Conservation (phyloP, 1,139 yeast species). For the Eremothecium cymbalariae region DNA sequence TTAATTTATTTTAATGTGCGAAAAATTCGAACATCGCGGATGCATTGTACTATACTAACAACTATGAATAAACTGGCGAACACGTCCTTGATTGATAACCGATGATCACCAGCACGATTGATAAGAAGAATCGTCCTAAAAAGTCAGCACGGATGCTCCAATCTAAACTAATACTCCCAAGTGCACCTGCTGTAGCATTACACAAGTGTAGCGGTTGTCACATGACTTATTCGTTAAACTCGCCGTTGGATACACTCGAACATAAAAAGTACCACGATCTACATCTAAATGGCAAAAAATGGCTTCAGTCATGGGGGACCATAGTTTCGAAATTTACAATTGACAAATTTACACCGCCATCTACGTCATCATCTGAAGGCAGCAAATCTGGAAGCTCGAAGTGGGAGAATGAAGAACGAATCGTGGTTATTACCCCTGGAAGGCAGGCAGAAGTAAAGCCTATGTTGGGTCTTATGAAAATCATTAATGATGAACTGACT, state of each 20-base stretch:
- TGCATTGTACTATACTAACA: no score
- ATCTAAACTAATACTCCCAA: neutral
- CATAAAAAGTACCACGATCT: slow-evolving; percentile 25
- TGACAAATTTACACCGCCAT: slow-evolving; percentile 11
- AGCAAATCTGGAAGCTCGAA: neutral
- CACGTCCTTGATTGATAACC: no score
- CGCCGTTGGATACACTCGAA: slow-evolving; percentile 16
- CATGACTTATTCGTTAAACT: slow-evolving; percentile 22
- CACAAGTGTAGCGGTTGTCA: slow-evolving; percentile 25
- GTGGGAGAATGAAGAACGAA: slow-evolving; percentile 12
- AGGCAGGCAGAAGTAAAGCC: slow-evolving; percentile 22
- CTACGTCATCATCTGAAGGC: slow-evolving; percentile 9
- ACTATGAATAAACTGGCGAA: no score
- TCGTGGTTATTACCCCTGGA: slow-evolving; percentile 21
- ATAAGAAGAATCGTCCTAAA: slow-evolving; percentile 1
- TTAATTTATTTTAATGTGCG: no score
- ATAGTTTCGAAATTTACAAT: slow-evolving; percentile 5
- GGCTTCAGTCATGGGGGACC: slow-evolving; percentile 27
- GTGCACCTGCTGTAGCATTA: neutral
- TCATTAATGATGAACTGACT: slow-evolving; percentile 28
- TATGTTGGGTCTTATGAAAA: slow-evolving; percentile 22
- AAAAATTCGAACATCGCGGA: no score
- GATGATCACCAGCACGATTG: no score
- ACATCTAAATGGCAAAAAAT: slow-evolving; percentile 26
- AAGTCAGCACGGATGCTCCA: neutral